These are phyloP conservation scores for Massarina eburnea DNA, from an alignment of 2,329 filamentous ascomycete genomes.

Conservation along the genomic window DNA sequence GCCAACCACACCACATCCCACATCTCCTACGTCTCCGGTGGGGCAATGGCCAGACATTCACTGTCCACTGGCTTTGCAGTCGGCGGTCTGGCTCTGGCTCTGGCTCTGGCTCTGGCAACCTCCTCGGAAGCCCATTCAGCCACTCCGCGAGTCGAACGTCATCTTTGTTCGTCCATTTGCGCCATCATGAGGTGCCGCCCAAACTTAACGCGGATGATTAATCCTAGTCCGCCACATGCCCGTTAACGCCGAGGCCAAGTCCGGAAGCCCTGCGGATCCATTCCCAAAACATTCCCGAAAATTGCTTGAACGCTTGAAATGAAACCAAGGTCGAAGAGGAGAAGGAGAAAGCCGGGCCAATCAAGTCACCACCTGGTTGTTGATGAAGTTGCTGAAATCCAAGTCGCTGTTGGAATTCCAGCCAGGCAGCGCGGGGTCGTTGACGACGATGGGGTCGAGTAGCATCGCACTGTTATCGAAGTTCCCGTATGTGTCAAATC, in stretches of 20 bases:
- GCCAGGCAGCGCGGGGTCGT: constrained; percentile 37
- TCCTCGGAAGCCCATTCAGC: not conserved
- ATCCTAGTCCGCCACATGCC: constrained; percentile 13
- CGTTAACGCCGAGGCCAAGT: constrained; percentile 24
- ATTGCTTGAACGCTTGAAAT: constrained; percentile 39
- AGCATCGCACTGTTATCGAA: constrained; percentile 38
- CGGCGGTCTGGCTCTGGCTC: too few species aligned
- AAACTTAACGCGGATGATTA: constrained; percentile 14
- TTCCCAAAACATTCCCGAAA: constrained; percentile 16
- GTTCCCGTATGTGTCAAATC: constrained; percentile 32
- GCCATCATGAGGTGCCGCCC: constrained; percentile 1
- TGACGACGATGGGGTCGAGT: constrained; percentile 34
- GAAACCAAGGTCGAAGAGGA: constrained; percentile 19
- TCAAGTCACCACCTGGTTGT: constrained; percentile 38
- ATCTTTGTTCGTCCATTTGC: constrained; percentile 23
- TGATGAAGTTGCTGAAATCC: constrained; percentile 42
- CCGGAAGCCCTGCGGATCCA: constrained; percentile 22
- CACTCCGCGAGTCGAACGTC: constrained; percentile 18
- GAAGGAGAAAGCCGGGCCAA: constrained; percentile 15
- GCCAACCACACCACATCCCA: not conserved
- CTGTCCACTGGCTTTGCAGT: not conserved
- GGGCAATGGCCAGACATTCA: too few species aligned
- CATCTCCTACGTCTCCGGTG: not conserved
- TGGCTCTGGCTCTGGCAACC: not conserved
- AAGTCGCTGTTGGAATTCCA: constrained; percentile 39